Evolutionary conservation across 352 stramenopile genomes (phyloP).

Genomic region (Phytopythium chamaehyphon): DNA sequence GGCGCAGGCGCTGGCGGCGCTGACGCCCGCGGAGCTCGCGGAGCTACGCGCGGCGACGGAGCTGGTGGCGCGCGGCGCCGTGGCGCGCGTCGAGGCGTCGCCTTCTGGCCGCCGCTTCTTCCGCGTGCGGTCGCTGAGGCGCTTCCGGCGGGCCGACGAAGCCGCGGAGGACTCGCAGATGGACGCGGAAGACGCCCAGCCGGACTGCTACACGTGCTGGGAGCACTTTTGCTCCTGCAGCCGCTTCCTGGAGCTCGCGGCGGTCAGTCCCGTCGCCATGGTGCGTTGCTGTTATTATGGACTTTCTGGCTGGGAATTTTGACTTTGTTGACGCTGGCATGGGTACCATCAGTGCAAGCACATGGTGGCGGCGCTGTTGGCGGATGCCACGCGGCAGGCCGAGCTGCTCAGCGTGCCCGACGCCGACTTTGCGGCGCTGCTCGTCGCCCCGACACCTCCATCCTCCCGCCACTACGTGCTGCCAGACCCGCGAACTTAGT

Average conservation of each 20-base stretch:
- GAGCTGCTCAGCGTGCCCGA: conserved; percentile 49
- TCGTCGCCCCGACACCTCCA: conserved; percentile 6
- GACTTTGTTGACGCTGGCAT: not conserved
- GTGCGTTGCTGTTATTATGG: conserved; percentile 14
- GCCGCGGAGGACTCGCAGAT: conserved; percentile 30
- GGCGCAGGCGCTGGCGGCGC: conserved; percentile 42
- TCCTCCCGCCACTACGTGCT: not conserved
- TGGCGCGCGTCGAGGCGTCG: conserved; percentile 42
- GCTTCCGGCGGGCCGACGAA: conserved; percentile 23
- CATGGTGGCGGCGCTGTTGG: conserved; percentile 57
- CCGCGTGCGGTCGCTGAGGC: conserved; percentile 63
- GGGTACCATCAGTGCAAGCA: conserved; percentile 55
- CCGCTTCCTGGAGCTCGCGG: conserved; percentile 38
- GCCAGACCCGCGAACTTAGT: too few relatives aligned
- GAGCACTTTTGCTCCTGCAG: conserved; percentile 63
- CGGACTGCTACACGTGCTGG: conserved; percentile 75
- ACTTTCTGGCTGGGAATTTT: not conserved
- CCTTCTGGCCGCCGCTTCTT: conserved; percentile 53
- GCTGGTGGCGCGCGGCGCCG: conserved; percentile 36
- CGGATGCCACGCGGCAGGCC: conserved; percentile 44
- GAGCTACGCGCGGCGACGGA: conserved; percentile 55
- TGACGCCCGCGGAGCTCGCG: conserved; percentile 32
- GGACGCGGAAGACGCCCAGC: conserved; percentile 30
- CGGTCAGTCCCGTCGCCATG: conserved; percentile 46
- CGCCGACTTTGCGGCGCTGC: conserved; percentile 53